Evolutionary conservation across 345 rosid genomes (phyloP).

Genomic region (Rhodomyrtus tomentosa): DNA sequence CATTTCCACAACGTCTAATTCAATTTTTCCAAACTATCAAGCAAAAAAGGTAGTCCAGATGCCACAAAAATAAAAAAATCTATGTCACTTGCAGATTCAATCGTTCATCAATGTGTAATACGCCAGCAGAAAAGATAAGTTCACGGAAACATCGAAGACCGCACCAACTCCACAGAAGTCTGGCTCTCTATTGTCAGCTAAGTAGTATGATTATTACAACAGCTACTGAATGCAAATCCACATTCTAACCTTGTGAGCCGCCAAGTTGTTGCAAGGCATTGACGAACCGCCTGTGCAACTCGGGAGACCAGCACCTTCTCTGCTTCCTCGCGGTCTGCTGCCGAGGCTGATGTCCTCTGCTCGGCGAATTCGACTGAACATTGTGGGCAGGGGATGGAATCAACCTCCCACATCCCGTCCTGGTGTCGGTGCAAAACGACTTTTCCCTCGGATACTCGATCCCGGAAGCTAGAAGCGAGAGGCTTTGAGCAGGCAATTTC

Average conservation of each 20-base stretch:
- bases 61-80: background rate
- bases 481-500: constrained; percentile 20
- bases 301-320: constrained; percentile 96
- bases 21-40: background rate
- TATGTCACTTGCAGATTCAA: background rate
- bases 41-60: background rate
- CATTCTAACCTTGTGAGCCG: constrained; percentile 64
- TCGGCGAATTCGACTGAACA: constrained; percentile 17
- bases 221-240: background rate
- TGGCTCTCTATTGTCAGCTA: background rate
- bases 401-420: constrained; percentile 25
- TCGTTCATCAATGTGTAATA: background rate
- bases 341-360: constrained; percentile 10
- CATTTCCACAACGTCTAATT: background rate
- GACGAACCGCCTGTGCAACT: constrained; percentile 73
- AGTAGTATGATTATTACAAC: background rate
- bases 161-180: background rate
- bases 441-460: constrained; percentile 47
- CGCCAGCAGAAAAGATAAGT: background rate
- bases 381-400: constrained; percentile 17
- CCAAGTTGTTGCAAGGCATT: constrained; percentile 84
- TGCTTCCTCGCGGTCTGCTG: constrained; percentile 63
- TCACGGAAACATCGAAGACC: background rate
- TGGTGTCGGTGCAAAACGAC: constrained; percentile 30
- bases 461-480: constrained; percentile 44